Conservation (phyloP, 352 stramenopile genomes). For the Phytopythium litorale region DNA sequence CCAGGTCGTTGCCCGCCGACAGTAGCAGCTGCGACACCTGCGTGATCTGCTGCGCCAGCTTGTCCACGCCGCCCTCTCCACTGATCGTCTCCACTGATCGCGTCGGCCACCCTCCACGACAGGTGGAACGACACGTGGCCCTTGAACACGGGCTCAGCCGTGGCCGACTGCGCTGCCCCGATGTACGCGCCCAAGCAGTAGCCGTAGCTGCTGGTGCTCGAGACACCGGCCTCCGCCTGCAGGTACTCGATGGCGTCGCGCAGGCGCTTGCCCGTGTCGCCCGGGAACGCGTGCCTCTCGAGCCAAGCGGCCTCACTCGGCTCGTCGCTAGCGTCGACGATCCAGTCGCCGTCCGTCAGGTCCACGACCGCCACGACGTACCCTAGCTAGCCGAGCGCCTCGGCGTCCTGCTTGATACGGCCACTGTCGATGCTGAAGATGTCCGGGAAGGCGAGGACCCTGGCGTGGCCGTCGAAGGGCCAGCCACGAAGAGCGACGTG, state of each 20-base stretch:
- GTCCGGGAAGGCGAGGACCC: conserved; percentile 40
- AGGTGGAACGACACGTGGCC: conserved; percentile 30
- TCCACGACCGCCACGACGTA: conserved; percentile 50
- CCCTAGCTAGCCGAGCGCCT: conserved; percentile 34
- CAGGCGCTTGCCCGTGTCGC: conserved; percentile 5
- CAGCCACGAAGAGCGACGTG: conserved; percentile 35
- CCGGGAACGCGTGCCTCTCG: conserved; percentile 16
- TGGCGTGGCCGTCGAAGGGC: conserved; percentile 19
- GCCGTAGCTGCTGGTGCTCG: conserved; percentile 27
- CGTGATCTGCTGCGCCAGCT: conserved; percentile 30
- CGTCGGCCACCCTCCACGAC: conserved; percentile 13
- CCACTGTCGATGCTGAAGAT: conserved; percentile 50
- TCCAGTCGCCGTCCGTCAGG: conserved; percentile 30
- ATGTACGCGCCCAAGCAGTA: conserved; percentile 40
- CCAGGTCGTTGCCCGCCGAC: conserved; percentile 34
- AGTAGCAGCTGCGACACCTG: conserved; percentile 41
- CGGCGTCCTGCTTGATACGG: conserved; percentile 44
- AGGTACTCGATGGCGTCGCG: conserved; percentile 25
- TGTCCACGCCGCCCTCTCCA: conserved; percentile 28
- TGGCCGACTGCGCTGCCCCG: conserved; percentile 10
- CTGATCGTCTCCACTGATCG: conserved; percentile 13
- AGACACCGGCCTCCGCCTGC: conserved; percentile 15
- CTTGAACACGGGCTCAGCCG: conserved; percentile 11
- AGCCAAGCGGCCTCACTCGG: conserved; percentile 8
- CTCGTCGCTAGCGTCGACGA: conserved; percentile 8